phyloP scores from a whole-genome alignment of 176 grass and related monocot genomes.

The Sorghum bicolor region DNA sequence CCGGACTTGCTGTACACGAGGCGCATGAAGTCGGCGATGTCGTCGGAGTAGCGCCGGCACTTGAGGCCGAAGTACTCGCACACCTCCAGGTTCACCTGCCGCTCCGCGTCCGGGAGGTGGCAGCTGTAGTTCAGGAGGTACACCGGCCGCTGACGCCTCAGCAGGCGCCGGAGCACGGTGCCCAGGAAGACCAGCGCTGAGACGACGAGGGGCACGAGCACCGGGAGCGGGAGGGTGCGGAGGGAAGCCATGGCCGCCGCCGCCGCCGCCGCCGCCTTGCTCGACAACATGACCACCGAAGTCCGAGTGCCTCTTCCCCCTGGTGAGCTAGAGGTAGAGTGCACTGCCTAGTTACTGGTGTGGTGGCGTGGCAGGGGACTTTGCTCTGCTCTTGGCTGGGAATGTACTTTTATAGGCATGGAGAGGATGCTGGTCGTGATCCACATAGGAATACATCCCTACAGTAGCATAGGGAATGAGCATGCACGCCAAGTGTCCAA shows the following conservation, averaged over 20 bases:
- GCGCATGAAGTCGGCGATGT: conserved; percentile 65
- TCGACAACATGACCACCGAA: background rate
- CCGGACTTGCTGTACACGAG: conserved; percentile 82
- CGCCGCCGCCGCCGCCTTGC: background rate
- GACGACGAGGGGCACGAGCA: conserved; percentile 18
- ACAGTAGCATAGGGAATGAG: background rate
- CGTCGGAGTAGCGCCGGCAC: conserved; percentile 32
- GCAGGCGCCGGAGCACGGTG: conserved; percentile 21
- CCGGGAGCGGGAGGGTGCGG: conserved; percentile 14
- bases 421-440: background rate
- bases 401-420: background rate
- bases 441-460: too few species aligned
- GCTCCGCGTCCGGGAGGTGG: conserved; percentile 55
- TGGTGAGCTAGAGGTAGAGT: background rate
- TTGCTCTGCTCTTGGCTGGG: background rate
- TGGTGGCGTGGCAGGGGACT: background rate
- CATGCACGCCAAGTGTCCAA: too few species aligned
- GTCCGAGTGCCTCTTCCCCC: too few species aligned
- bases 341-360: background rate
- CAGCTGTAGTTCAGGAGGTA: conserved; percentile 76
- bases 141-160: conserved; percentile 41
- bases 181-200: conserved; percentile 20
- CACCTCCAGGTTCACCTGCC: conserved; percentile 53
- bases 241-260: background rate
- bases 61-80: conserved; percentile 78